Conservation (phyloP, 2,329 filamentous ascomycete genomes). For the Pseudogymnoascus sp. region DNA sequence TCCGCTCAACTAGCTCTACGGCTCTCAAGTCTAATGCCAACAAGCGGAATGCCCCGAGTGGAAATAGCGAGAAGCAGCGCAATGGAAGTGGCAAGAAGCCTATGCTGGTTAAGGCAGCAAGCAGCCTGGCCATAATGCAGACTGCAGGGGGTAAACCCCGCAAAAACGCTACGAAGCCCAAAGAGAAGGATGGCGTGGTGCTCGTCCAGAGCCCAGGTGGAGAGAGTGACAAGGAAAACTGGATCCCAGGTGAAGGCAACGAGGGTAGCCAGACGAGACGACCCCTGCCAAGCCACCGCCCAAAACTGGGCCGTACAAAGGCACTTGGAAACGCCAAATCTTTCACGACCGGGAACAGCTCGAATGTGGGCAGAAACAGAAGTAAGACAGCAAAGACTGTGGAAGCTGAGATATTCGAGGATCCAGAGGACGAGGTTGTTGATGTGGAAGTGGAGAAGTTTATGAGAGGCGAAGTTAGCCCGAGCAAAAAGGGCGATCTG, state of each 20-base stretch:
- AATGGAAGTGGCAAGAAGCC: slow-evolving; percentile 45
- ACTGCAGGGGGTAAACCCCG: slow-evolving; percentile 27
- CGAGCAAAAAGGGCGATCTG: slow-evolving; percentile 70
- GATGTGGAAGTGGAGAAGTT: slow-evolving; percentile 65
- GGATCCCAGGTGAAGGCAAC: slow-evolving; percentile 46
- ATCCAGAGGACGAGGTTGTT: slow-evolving; percentile 30
- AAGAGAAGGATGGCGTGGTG: slow-evolving; percentile 29
- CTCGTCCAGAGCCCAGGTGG: slow-evolving; percentile 44
- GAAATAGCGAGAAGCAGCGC: slow-evolving; percentile 28
- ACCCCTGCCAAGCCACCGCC: neutral
- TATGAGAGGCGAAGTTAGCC: slow-evolving; percentile 59
- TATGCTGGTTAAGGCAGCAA: slow-evolving; percentile 32
- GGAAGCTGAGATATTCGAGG: slow-evolving; percentile 46
- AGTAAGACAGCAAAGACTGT: slow-evolving; percentile 20
- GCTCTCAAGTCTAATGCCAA: slow-evolving; percentile 45
- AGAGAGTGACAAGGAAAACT: slow-evolving; percentile 96
- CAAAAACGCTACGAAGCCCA: slow-evolving; percentile 21
- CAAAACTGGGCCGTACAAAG: neutral
- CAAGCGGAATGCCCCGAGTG: slow-evolving; percentile 54
- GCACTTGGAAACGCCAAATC: neutral
- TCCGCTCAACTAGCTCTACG: slow-evolving; percentile 61
- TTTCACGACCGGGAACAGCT: slow-evolving; percentile 23
- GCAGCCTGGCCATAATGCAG: slow-evolving; percentile 31
- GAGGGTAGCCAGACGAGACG: slow-evolving; percentile 7
- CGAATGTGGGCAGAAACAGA: slow-evolving; percentile 17